Conservation (phyloP, 129 eudicot genomes). For the Kitagawia praeruptora region DNA sequence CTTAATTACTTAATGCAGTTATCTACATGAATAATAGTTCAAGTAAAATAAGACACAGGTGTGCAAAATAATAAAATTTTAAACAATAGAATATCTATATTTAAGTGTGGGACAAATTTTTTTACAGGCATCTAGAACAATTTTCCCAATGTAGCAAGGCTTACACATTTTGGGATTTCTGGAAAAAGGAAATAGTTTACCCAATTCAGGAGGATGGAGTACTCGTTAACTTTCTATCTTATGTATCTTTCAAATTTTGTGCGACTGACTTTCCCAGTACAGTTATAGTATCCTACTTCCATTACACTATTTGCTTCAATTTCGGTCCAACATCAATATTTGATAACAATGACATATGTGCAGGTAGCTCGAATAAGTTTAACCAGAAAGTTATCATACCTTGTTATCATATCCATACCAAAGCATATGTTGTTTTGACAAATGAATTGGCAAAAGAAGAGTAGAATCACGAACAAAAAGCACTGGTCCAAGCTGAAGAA, state of each 20-base stretch:
- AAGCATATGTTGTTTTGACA: slow-evolving; percentile 90
- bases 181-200: neutral
- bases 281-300: neutral
- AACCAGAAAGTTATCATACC: slow-evolving; percentile 33
- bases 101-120: neutral
- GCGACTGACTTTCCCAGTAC: neutral
- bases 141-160: neutral
- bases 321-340: neutral
- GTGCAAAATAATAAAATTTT: neutral
- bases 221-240: neutral
- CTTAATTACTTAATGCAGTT: neutral
- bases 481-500: slow-evolving; percentile 89
- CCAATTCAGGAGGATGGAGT: neutral
- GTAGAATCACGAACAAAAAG: slow-evolving; percentile 94
- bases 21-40: neutral
- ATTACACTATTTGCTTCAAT: neutral
- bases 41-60: neutral
- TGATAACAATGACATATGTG: neutral
- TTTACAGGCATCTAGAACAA: neutral
- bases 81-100: too few species aligned
- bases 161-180: neutral
- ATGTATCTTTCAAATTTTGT: neutral
- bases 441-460: slow-evolving; percentile 83
- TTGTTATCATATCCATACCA: slow-evolving; percentile 96
- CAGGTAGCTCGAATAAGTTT: neutral